Evolutionary conservation across 768 basidiomycete genomes (phyloP), one percentile per base, ranked within the genome.

Genomic region (Leccinum barrowsii): DNA sequence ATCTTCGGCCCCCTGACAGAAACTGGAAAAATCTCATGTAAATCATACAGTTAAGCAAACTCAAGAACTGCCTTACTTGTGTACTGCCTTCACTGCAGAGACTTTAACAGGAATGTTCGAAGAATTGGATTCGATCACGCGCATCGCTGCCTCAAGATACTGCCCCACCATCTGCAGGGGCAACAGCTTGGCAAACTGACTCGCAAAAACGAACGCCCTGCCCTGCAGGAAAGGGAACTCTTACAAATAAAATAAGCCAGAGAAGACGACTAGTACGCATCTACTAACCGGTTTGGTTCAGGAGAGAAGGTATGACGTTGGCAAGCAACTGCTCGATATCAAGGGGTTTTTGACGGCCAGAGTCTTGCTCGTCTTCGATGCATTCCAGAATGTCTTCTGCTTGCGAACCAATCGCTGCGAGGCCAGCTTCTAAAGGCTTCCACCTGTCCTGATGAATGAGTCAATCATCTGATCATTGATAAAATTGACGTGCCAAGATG

Each of bases 191-290:
- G 90, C 82, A 67, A 85, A 98, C 67, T 94, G 89, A 67, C 92
- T 94, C 3, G 94, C 93, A 64, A 98, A 95, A 48, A 98, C 92
- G 59, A 98, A 97, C 0, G 86, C 91, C 59, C 97, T 82, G 11
- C 96, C 97, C 74, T 98, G 96, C 28, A 99, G 73, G 82, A 98
- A 99, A 0, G 94, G 94, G 56, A 80, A 81, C 22, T 92, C 95
- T 96, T 28, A 24, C 26, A 40, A 13, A 47, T 5, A 12, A 51
- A 8, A 55, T 57, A 7, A 58, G 50, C 22, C 46, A 53, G 28
- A 53, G 34, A 54, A 30, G 50, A 19, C 42, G 47, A 17, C 26
- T 42, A n/a, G 47, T 24, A 28, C 1, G 48, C 42, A 15, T 59
- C 5, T 32, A 74, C 82, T 50, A 61, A 95, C 94, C 88, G 37